Conservation (phyloP, 1,139 yeast genomes). For the Suhomyces kunorum region DNA sequence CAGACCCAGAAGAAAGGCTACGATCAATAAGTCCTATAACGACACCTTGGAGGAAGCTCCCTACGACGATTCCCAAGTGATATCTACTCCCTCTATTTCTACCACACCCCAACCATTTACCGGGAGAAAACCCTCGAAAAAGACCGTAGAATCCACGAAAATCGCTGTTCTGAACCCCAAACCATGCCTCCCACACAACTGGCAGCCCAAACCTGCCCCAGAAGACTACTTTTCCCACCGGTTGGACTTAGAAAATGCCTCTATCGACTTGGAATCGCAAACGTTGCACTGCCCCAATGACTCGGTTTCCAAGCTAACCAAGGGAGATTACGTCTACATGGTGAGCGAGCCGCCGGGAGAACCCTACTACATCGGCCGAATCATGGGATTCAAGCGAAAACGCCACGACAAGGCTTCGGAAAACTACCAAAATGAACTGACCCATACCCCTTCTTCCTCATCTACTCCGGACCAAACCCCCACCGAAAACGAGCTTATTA, state of each 20-base stretch:
- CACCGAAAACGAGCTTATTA: background rate
- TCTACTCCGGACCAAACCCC: background rate
- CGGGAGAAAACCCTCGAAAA: conserved; percentile 10
- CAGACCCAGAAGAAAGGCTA: conserved; percentile 49
- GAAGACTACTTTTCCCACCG: conserved; percentile 41
- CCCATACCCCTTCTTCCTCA: background rate
- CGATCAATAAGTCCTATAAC: conserved; percentile 45
- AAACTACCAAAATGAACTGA: no score
- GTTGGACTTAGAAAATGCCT: conserved; percentile 38
- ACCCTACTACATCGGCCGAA: conserved; percentile 85
- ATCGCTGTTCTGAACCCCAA: conserved; percentile 6
- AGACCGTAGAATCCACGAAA: conserved; percentile 4
- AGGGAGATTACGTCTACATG: conserved; percentile 77
- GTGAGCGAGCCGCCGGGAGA: conserved; percentile 94
- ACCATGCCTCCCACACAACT: conserved; percentile 34
- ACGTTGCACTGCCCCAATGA: conserved; percentile 40
- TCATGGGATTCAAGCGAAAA: conserved; percentile 69
- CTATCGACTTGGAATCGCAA: conserved; percentile 34
- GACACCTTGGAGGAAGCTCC: conserved; percentile 40
- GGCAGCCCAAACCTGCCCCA: conserved; percentile 40
- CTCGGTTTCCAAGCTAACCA: conserved; percentile 31
- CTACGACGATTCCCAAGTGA: conserved; percentile 26
- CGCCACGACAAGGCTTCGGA: conserved; percentile 12
- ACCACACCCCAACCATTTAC: conserved; percentile 2
- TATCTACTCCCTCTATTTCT: conserved; percentile 1